Percentiles rank a stretch among this genome's conserved stretches.
Evolutionary conservation across 192 early-diverging fungal genomes (phyloP).

Genomic region (Gigaspora rosea): DNA sequence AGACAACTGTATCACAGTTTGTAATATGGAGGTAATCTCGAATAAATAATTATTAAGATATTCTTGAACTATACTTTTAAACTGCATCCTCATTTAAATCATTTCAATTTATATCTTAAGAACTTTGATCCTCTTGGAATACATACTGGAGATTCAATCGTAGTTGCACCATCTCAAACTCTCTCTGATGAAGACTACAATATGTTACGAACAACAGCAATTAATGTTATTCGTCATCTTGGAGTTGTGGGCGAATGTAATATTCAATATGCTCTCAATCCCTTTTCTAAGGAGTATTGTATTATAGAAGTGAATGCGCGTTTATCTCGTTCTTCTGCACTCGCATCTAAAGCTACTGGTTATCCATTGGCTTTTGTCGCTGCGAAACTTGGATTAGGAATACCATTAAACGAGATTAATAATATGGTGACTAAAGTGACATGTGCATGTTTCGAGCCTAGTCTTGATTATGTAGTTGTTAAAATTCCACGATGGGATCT

Average conservation of each 20-base stretch:
- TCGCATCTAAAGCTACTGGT: constrained; percentile 97
- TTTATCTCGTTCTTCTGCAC: constrained; percentile 79
- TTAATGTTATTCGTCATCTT: constrained; percentile 94
- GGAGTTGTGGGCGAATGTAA: constrained; percentile 99
- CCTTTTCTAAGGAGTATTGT: constrained; percentile 81
- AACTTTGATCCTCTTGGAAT: constrained; percentile 99
- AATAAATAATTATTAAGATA: background rate
- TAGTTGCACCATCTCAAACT: constrained; percentile 97
- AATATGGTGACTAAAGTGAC: constrained; percentile 94
- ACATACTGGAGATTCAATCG: constrained; percentile 99
- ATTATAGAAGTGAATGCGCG: constrained; percentile 99
- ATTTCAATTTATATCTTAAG: background rate
- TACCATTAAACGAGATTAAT: constrained; percentile 79
- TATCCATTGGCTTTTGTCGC: constrained; percentile 98
- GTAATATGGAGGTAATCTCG: constrained; percentile 85
- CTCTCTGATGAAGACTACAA: constrained; percentile 94
- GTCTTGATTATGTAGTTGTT: constrained; percentile 91
- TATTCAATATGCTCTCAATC: constrained; percentile 96
- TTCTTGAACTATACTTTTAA: background rate
- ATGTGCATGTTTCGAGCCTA: constrained; percentile 96
- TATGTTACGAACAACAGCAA: constrained; percentile 92
- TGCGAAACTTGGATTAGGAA: constrained; percentile 94
- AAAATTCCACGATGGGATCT: constrained; percentile 99
- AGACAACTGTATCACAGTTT: constrained; percentile 99
- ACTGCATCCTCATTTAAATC: background rate